These are phyloP conservation scores for Ophiostoma pallidulum DNA, from an alignment of 2,329 filamentous ascomycete genomes.

Conservation along the genomic window DNA sequence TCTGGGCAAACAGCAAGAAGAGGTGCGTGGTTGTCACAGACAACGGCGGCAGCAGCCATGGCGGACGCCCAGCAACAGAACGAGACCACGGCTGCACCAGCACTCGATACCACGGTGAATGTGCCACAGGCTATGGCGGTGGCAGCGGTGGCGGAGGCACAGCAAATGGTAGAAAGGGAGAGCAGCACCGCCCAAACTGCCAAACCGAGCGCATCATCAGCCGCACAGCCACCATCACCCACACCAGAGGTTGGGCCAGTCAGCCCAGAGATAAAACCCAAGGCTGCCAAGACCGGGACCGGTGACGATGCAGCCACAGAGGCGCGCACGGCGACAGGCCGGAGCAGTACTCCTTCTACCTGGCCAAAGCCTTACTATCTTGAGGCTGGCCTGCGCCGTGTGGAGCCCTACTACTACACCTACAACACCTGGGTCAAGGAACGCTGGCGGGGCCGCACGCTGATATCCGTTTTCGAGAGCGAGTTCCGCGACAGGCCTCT, in stretches of 20 bases:
- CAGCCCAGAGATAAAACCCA: background rate
- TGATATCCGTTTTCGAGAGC: slow-evolving; percentile 80
- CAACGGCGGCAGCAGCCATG: background rate
- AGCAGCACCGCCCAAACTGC: no score
- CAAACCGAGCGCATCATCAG: background rate
- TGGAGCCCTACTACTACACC: slow-evolving; percentile 81
- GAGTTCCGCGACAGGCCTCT: slow-evolving; percentile 84
- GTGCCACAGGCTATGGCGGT: no score
- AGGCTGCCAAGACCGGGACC: slow-evolving; percentile 7
- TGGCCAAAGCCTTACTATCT: slow-evolving; percentile 67
- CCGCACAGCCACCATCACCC: background rate
- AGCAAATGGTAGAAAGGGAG: no score
- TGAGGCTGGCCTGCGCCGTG: slow-evolving; percentile 71
- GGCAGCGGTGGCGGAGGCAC: no score
- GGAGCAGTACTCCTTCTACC: no score
- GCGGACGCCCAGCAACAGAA: background rate
- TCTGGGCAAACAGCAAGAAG: background rate
- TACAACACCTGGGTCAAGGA: slow-evolving; percentile 95
- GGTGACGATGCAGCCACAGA: slow-evolving; percentile 11
- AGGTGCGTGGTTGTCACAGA: background rate
- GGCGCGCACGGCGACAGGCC: background rate
- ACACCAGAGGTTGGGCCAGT: background rate
- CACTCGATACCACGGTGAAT: no score
- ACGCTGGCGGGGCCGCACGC: slow-evolving; percentile 72
- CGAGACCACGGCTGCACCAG: background rate